Percentiles rank a stretch among this genome's conserved stretches.
phyloP scores from a whole-genome alignment of 108 stramenopile genomes.

The Fragilaria crotonensis region DNA sequence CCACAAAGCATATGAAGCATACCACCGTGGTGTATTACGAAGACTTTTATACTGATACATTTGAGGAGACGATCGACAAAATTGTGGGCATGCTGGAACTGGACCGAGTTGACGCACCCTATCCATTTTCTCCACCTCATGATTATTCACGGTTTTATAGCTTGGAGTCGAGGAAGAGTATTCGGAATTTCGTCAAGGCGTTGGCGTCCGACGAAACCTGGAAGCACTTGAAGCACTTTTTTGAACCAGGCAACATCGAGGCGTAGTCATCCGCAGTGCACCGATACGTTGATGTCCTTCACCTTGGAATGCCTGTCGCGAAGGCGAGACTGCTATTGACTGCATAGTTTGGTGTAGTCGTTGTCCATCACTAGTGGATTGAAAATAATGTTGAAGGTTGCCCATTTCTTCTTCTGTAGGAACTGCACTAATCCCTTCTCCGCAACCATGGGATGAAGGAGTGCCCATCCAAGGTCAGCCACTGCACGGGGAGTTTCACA shows the following conservation, averaged over 20 bases:
- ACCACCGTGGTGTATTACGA: conserved; percentile 56
- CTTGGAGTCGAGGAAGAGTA: not conserved
- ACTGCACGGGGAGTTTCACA: too few relatives aligned
- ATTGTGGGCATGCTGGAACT: conserved; percentile 59
- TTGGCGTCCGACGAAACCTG: conserved; percentile 23
- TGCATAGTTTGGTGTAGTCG: too few relatives aligned
- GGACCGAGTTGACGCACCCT: conserved; percentile 11
- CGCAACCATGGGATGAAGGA: too few relatives aligned
- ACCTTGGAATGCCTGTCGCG: too few relatives aligned
- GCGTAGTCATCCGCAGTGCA: too few relatives aligned
- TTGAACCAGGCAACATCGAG: conserved; percentile 4
- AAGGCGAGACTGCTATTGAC: too few relatives aligned
- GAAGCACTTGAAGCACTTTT: conserved; percentile 28
- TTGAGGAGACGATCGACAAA: conserved; percentile 27
- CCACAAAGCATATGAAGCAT: conserved; percentile 5
- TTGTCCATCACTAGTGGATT: too few relatives aligned
- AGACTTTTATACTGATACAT: conserved; percentile 45
- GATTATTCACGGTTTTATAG: conserved; percentile 15
- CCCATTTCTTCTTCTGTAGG: too few relatives aligned
- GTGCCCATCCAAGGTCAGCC: too few relatives aligned
- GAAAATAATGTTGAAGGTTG: too few relatives aligned
- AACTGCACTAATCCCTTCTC: too few relatives aligned
- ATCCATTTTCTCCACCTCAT: conserved; percentile 10
- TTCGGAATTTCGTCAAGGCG: conserved; percentile 9
- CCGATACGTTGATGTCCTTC: too few relatives aligned